phyloP scores from a whole-genome alignment of 306 rosid species.

The Sindora glabra region DNA sequence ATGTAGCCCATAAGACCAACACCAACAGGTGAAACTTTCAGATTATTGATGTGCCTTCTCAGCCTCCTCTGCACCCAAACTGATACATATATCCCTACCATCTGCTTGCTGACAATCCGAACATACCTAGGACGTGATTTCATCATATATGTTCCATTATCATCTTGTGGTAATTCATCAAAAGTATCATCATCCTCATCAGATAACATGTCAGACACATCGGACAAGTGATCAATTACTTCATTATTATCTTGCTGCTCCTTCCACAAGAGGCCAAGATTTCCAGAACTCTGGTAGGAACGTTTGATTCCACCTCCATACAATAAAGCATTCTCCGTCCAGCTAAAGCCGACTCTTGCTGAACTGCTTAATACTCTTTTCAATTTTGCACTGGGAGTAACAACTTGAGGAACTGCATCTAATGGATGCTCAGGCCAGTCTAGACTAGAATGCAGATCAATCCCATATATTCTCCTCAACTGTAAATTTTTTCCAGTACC shows the following conservation, averaged over 20 bases:
- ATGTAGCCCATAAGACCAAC: slow-evolving; percentile 97
- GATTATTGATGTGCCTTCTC: slow-evolving; percentile 78
- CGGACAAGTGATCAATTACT: slow-evolving; percentile 45
- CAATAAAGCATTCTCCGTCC: slow-evolving; percentile 32
- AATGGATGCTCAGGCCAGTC: slow-evolving; percentile 93
- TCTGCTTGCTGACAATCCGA: slow-evolving; percentile 91
- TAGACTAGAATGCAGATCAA: slow-evolving; percentile 41
- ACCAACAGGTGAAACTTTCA: slow-evolving; percentile 90
- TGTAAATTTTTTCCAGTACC: slow-evolving; percentile 34
- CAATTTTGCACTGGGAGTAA: slow-evolving; percentile 55
- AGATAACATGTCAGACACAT: slow-evolving; percentile 29
- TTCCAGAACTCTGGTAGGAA: slow-evolving; percentile 57
- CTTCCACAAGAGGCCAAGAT: slow-evolving; percentile 40
- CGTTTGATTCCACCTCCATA: slow-evolving; percentile 40
- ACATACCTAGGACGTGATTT: slow-evolving; percentile 51
- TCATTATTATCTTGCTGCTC: slow-evolving; percentile 36
- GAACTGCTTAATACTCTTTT: slow-evolving; percentile 76
- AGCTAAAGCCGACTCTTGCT: slow-evolving; percentile 60
- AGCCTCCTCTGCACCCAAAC: slow-evolving; percentile 86
- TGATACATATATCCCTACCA: slow-evolving; percentile 93
- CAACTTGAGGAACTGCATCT: slow-evolving; percentile 66
- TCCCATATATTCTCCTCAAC: slow-evolving; percentile 53
- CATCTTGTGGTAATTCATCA: slow-evolving; percentile 30
- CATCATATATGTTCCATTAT: neutral
- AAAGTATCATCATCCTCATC: slow-evolving; percentile 52